A percentile compares a stretch with the other conserved stretches of the same genome.
Conservation (phyloP, 108 stramenopile species). For the Conticribra guillardii region DNA sequence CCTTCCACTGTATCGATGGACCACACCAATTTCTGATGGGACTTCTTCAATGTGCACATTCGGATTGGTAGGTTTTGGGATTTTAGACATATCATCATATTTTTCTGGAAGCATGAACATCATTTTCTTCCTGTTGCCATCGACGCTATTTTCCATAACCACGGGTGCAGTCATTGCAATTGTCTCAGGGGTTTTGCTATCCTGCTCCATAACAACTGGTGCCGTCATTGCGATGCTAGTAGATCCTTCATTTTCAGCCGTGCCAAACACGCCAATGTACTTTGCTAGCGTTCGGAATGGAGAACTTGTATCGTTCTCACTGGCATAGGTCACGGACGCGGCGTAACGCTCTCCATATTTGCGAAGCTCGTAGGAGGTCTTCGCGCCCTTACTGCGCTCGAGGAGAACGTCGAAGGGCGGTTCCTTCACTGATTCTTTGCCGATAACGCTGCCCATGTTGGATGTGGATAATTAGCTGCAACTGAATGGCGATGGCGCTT, state of each 20-base stretch:
- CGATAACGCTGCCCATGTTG: conserved; percentile 83
- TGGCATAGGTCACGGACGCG: conserved; percentile 32
- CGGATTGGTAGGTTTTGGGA: conserved; percentile 85
- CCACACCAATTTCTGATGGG: conserved; percentile 68
- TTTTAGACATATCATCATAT: conserved; percentile 72
- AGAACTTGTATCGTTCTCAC: conserved; percentile 32
- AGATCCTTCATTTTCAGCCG: conserved; percentile 67
- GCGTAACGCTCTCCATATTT: conserved; percentile 67
- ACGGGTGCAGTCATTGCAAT: conserved; percentile 88
- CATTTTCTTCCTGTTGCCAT: conserved; percentile 65
- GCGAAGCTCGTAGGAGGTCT: conserved; percentile 74
- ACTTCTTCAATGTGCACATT: conserved; percentile 65
- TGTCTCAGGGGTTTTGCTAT: background rate
- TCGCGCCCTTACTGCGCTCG: conserved; percentile 31
- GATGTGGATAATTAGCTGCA: too few relatives aligned
- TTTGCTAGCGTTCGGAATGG: conserved; percentile 69
- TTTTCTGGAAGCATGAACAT: conserved; percentile 84
- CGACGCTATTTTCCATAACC: conserved; percentile 40
- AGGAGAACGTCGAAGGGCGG: conserved; percentile 68
- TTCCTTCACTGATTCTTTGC: conserved; percentile 72
- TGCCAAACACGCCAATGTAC: conserved; percentile 89
- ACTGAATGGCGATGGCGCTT: too few relatives aligned
- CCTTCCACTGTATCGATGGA: conserved; percentile 73
- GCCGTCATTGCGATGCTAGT: conserved; percentile 84
- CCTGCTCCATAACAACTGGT: conserved; percentile 68